These are phyloP conservation scores for Cryptococcus sp. DNA, from an alignment of 1,284 basidiomycete species.

Conservation along the genomic window DNA sequence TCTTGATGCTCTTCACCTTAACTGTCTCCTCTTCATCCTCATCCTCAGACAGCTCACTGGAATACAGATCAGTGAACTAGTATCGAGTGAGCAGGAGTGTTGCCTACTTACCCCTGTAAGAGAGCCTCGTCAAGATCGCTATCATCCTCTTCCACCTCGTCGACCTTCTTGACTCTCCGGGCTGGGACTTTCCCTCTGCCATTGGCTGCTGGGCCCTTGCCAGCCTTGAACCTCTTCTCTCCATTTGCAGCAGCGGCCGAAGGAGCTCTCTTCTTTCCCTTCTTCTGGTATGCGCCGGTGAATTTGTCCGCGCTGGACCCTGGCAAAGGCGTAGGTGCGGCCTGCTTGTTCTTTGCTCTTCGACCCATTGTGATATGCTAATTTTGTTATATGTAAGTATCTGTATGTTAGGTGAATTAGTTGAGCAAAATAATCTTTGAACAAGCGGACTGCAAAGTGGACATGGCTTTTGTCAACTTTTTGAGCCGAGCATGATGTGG, in stretches of 20 bases:
- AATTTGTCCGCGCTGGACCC: conserved; percentile 39
- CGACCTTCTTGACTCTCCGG: conserved; percentile 38
- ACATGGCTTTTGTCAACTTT: neutral
- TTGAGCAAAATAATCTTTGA: conserved; percentile 3
- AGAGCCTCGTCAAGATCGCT: conserved; percentile 51
- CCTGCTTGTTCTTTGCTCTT: conserved; percentile 88
- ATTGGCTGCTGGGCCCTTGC: conserved; percentile 21
- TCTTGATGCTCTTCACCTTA: conserved; percentile 44
- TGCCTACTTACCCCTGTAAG: conserved; percentile 38
- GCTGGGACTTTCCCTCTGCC: conserved; percentile 23
- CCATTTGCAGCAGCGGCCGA: conserved; percentile 18
- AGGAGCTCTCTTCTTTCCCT: conserved; percentile 40
- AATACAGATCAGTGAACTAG: conserved; percentile 7
- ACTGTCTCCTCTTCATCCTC: conserved; percentile 53
- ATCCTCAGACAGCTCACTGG: conserved; percentile 53
- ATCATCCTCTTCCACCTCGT: conserved; percentile 46
- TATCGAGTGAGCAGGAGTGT: neutral
- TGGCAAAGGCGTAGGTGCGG: conserved; percentile 66
- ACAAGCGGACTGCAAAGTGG: conserved; percentile 4
- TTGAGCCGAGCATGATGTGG: conserved; percentile 1
- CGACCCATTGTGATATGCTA: conserved; percentile 68
- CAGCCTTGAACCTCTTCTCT: conserved; percentile 29
- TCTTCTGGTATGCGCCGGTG: conserved; percentile 16
- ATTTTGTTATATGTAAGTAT: neutral
- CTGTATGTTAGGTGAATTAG: conserved; percentile 3